These are phyloP conservation scores for Fusarium musae DNA, from an alignment of 2,329 filamentous ascomycete species.

Conservation along the genomic window DNA sequence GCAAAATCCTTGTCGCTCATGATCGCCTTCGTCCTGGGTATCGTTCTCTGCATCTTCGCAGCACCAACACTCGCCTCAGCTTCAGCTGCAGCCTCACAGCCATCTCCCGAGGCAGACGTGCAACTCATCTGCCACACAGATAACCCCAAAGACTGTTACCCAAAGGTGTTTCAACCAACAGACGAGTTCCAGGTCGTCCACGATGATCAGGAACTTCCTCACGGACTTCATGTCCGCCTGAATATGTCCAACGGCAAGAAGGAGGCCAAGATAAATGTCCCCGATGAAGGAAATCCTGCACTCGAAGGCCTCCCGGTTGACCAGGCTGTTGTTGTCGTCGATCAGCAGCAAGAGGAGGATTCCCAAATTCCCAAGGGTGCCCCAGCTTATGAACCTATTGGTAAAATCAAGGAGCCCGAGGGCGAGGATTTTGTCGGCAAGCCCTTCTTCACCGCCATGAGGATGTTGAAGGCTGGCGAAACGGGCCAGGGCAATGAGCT, in stretches of 20 bases:
- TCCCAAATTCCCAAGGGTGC: slow-evolving; percentile 59
- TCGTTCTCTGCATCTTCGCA: slow-evolving; percentile 45
- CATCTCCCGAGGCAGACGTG: slow-evolving; percentile 52
- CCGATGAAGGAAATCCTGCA: slow-evolving; percentile 59
- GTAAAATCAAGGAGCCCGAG: slow-evolving; percentile 65
- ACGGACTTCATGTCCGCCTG: slow-evolving; percentile 73
- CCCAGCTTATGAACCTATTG: slow-evolving; percentile 67
- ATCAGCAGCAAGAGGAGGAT: slow-evolving; percentile 53
- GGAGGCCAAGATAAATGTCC: slow-evolving; percentile 74
- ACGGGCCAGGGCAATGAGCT: slow-evolving; percentile 50
- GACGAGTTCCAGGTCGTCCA: slow-evolving; percentile 71
- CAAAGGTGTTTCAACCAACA: slow-evolving; percentile 71
- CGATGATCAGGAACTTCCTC: slow-evolving; percentile 72
- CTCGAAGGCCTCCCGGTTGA: slow-evolving; percentile 65
- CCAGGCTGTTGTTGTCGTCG: slow-evolving; percentile 64
- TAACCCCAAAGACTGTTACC: slow-evolving; percentile 72
- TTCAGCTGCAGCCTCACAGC: slow-evolving; percentile 44
- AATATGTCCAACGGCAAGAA: slow-evolving; percentile 72
- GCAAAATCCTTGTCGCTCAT: slow-evolving; percentile 33
- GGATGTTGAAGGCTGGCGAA: slow-evolving; percentile 59
- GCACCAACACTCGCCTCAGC: slow-evolving; percentile 45
- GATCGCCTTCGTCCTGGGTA: slow-evolving; percentile 41
- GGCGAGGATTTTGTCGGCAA: slow-evolving; percentile 45
- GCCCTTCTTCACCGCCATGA: slow-evolving; percentile 56
- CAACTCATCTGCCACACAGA: slow-evolving; percentile 74